Percentiles rank a stretch among this genome's conserved stretches.
These are phyloP conservation scores for Eucalyptus shirleyi DNA, from an alignment of 345 rosid genomes.

Conservation along the genomic window DNA sequence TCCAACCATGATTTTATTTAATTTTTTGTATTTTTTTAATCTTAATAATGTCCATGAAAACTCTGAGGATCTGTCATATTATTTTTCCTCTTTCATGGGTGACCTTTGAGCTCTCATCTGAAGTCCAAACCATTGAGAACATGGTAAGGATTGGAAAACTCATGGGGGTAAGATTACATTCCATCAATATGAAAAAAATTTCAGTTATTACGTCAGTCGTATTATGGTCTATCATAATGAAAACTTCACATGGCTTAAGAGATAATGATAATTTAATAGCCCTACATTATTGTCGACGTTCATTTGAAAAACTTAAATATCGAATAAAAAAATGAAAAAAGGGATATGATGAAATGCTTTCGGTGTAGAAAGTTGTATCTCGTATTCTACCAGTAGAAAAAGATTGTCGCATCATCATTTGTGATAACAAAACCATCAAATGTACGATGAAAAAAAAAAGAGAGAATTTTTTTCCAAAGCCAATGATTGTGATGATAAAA, in stretches of 20 bases:
- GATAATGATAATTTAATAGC: neutral
- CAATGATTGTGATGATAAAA: neutral
- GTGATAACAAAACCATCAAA: neutral
- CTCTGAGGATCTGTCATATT: neutral
- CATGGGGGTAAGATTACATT: accelerated
- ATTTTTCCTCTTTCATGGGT: neutral
- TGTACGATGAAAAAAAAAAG: no score
- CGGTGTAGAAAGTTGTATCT: neutral
- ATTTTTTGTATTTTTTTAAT: neutral
- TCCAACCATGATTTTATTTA: neutral
- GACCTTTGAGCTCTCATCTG: neutral
- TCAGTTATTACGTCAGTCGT: accelerated
- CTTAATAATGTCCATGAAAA: neutral
- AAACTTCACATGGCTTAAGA: neutral
- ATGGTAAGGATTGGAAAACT: neutral
- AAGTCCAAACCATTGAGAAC: neutral
- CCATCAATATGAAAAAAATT: neutral
- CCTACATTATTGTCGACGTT: accelerated
- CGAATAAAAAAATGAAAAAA: neutral
- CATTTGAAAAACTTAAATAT: neutral
- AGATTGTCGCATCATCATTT: neutral
- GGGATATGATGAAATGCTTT: neutral
- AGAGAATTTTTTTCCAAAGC: neutral
- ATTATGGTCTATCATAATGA: neutral
- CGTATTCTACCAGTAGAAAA: neutral